Percentiles rank a stretch among this genome's conserved stretches.
Evolutionary conservation across 2,329 filamentous ascomycete genomes (phyloP).

Genomic region (Colletotrichum sp.): DNA sequence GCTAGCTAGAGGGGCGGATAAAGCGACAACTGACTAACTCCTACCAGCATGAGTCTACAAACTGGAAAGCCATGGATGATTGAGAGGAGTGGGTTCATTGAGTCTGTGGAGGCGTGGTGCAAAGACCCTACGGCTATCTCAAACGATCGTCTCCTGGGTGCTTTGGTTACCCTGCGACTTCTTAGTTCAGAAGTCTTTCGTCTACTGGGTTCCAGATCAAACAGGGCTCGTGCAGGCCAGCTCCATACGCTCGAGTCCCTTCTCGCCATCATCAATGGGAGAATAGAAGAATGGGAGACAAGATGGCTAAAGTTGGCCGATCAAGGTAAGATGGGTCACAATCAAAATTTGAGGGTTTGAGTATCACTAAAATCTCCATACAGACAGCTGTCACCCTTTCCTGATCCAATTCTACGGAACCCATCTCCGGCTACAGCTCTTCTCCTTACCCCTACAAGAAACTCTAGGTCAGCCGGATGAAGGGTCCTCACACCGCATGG

Average conservation of each 20-base stretch:
- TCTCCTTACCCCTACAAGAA: slow-evolving; percentile 38
- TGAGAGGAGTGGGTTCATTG: slow-evolving; percentile 39
- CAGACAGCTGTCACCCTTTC: slow-evolving; percentile 35
- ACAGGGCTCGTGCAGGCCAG: slow-evolving; percentile 8
- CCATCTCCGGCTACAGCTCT: slow-evolving; percentile 40
- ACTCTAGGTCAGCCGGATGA: slow-evolving; percentile 27
- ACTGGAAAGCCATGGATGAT: slow-evolving; percentile 48
- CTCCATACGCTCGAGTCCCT: slow-evolving; percentile 27
- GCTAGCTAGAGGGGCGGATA: accelerated
- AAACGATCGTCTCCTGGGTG: slow-evolving; percentile 39
- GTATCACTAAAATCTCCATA: not conserved
- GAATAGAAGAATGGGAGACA: slow-evolving; percentile 28
- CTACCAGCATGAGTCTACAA: slow-evolving; percentile 41
- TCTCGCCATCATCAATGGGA: slow-evolving; percentile 25
- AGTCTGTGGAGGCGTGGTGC: slow-evolving; percentile 40
- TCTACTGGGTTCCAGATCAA: slow-evolving; percentile 23
- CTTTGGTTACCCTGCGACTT: slow-evolving; percentile 39
- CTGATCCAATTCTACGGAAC: slow-evolving; percentile 42
- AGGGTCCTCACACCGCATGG: slow-evolving; percentile 28
- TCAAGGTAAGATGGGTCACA: not conserved
- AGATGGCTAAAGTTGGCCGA: slow-evolving; percentile 23
- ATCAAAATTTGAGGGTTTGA: not conserved
- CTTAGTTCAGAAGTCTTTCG: slow-evolving; percentile 38
- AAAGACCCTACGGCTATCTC: slow-evolving; percentile 31
- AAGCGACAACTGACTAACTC: not conserved